Percentiles rank a stretch among this genome's conserved stretches.
Conservation (phyloP, 2,329 filamentous ascomycete species). For the Botrytis deweyae region DNA sequence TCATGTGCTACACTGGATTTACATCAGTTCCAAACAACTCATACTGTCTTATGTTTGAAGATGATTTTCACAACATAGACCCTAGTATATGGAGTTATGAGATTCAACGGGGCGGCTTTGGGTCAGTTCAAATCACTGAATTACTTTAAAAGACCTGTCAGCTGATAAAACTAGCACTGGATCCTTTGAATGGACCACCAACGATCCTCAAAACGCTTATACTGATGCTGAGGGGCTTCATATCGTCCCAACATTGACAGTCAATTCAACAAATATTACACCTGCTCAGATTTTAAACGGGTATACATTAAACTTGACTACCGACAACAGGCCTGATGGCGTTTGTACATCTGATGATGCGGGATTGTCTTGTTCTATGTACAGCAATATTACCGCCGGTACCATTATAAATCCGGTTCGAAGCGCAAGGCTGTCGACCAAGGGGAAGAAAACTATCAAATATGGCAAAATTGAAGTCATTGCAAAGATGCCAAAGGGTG, state of each 20-base stretch:
- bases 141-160: background rate
- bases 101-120: conserved; percentile 38
- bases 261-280: conserved; percentile 43
- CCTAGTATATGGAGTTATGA: conserved; percentile 47
- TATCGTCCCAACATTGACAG: conserved; percentile 54
- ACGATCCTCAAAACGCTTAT: conserved; percentile 48
- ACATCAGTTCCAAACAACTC: conserved; percentile 30
- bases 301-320: conserved; percentile 48
- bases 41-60: conserved; percentile 51
- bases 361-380: conserved; percentile 41
- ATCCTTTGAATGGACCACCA: conserved; percentile 56
- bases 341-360: conserved; percentile 44
- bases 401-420: conserved; percentile 51
- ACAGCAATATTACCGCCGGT: conserved; percentile 46
- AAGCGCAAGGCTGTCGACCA: conserved; percentile 50
- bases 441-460: conserved; percentile 47
- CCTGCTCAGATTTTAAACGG: conserved; percentile 43
- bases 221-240: conserved; percentile 50
- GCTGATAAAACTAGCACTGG: conserved; percentile 41
- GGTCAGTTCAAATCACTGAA: conserved; percentile 2
- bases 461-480: conserved; percentile 55
- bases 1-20: conserved; percentile 24
- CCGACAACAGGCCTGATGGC: conserved; percentile 36
- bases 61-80: conserved; percentile 47
- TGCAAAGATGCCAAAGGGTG: conserved; percentile 52